Conservation (phyloP, 2,329 filamentous ascomycete species). For the Hypoxylon sp. region DNA sequence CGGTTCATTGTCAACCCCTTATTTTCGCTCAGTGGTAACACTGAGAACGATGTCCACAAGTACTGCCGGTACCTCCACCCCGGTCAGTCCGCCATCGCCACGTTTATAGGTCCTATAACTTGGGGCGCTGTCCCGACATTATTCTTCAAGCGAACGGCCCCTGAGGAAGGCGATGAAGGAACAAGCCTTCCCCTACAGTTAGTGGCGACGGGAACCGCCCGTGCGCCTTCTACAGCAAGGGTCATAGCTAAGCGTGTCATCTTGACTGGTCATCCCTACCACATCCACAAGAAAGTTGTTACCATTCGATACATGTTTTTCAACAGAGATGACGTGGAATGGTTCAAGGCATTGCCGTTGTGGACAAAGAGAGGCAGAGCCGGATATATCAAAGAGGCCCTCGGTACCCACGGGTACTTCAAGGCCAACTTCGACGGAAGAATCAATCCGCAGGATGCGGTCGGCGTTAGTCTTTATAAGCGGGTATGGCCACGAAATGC, state of each 20-base stretch:
- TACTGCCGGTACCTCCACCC: conserved; percentile 94
- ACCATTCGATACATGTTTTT: conserved; percentile 99
- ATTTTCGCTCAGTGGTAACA: conserved; percentile 90
- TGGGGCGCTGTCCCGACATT: conserved; percentile 94
- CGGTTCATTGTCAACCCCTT: conserved; percentile 90
- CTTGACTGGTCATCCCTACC: conserved; percentile 95
- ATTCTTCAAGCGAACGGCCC: conserved; percentile 79
- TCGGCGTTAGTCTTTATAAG: conserved; percentile 92
- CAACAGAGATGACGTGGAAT: conserved; percentile 92
- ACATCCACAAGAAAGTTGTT: conserved; percentile 98
- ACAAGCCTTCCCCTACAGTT: conserved; percentile 74
- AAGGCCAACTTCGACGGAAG: conserved; percentile 97
- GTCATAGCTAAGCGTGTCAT: conserved; percentile 95
- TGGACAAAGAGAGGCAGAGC: conserved; percentile 93
- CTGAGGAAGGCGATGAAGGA: conserved; percentile 62
- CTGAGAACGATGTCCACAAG: conserved; percentile 97
- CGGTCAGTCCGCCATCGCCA: conserved; percentile 88
- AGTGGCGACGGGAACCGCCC: conserved; percentile 87
- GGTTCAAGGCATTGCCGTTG: conserved; percentile 96
- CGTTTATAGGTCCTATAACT: conserved; percentile 89
- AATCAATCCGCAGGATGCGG: conserved; percentile 95
- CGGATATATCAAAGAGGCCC: conserved; percentile 92
- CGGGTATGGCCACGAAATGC: conserved; percentile 84
- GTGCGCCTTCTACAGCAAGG: conserved; percentile 81
- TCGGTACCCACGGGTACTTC: conserved; percentile 99